A percentile compares a stretch with the other conserved stretches of the same genome.
These are phyloP conservation scores for Parsonsia alboflavescens DNA, from an alignment of 257 asterid genomes.

Conservation along the genomic window DNA sequence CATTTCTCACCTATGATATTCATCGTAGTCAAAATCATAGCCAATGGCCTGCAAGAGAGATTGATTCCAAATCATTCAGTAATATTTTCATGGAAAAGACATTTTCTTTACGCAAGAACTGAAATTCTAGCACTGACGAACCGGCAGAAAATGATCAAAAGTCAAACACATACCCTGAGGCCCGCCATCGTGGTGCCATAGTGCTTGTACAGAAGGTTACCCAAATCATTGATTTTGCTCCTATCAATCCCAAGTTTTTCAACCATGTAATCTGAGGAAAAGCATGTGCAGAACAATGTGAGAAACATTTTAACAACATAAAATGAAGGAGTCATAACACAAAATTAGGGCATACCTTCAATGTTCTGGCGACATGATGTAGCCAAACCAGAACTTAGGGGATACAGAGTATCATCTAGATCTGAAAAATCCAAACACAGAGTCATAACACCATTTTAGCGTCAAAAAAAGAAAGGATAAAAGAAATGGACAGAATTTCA, in stretches of 20 bases:
- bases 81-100: constrained; percentile 9
- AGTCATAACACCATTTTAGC: neutral
- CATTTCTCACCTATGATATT: constrained; percentile 59
- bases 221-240: constrained; percentile 55
- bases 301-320: neutral
- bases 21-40: constrained; percentile 90
- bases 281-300: neutral
- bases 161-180: constrained; percentile 61
- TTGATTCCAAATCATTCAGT: neutral
- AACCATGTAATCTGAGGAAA: constrained; percentile 62
- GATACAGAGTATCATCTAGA: constrained; percentile 94
- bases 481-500: neutral
- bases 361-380: constrained; percentile 59
- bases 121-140: neutral
- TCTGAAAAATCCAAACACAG: constrained; percentile 32
- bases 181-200: constrained; percentile 99
- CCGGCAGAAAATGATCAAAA: neutral
- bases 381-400: constrained; percentile 76
- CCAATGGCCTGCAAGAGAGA: constrained; percentile 78
- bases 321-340: neutral
- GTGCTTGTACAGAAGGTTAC: constrained; percentile 69
- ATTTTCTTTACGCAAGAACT: neutral
- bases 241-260: constrained; percentile 73
- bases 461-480: neutral
- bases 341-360: constrained; percentile 46